A percentile compares a stretch with the other conserved stretches of the same genome.
Evolutionary conservation across 257 asterid species (phyloP).

Genomic region (Jacaranda mimosifolia): DNA sequence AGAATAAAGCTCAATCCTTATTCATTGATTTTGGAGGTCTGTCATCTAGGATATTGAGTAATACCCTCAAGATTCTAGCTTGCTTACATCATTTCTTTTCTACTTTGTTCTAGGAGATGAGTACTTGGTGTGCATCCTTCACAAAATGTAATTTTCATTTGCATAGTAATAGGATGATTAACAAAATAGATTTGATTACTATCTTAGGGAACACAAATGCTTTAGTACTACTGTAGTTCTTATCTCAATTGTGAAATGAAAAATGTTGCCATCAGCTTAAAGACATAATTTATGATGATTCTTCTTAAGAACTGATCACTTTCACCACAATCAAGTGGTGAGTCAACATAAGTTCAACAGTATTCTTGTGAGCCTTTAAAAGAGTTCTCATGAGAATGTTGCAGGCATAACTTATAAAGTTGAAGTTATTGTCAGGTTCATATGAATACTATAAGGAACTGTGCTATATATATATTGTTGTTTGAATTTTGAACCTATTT

Average conservation of each 20-base stretch:
- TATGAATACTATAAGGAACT: no score
- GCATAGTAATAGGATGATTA: not conserved
- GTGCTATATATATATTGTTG: no score
- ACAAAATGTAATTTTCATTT: not conserved
- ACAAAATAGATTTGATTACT: not conserved
- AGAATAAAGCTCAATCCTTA: no score
- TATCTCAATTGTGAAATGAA: not conserved
- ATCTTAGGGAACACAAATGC: not conserved
- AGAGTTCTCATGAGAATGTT: not conserved
- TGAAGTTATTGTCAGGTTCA: no score
- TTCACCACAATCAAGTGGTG: no score
- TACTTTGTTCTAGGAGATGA: slow-evolving; percentile 12
- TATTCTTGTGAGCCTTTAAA: slow-evolving; percentile 13
- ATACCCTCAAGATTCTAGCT: not conserved
- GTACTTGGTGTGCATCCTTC: not conserved
- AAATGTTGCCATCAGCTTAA: not conserved
- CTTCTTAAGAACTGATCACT: not conserved
- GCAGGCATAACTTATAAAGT: not conserved
- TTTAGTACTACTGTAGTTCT: not conserved
- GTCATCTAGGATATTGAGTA: no score
- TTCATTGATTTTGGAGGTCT: no score
- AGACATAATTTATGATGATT: not conserved
- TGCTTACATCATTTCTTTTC: not conserved
- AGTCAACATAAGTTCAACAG: no score
- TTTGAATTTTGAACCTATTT: no score